Evolutionary conservation across 805 yeast genomes (phyloP).

Genomic region (Starmerella powellii): DNA sequence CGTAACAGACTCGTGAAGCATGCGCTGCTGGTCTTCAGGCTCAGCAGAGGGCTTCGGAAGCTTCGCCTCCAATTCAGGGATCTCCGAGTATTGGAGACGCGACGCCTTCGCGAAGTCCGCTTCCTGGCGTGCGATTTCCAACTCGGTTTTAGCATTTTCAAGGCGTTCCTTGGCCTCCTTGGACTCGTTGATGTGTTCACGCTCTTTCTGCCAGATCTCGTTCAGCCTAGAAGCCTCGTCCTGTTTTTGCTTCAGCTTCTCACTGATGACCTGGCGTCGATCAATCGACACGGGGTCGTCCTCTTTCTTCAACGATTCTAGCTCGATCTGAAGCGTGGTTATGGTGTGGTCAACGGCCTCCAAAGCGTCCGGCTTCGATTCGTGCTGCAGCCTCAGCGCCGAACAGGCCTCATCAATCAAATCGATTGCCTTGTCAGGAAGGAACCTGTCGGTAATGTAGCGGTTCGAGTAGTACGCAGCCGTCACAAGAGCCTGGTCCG

Average conservation of each 20-base stretch:
- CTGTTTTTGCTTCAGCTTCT: slow-evolving; percentile 48
- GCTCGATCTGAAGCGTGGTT: slow-evolving; percentile 89
- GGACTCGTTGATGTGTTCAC: slow-evolving; percentile 58
- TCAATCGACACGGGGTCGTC: slow-evolving; percentile 75
- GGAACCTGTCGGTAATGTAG: slow-evolving; percentile 77
- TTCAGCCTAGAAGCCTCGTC: slow-evolving; percentile 62
- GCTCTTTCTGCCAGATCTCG: slow-evolving; percentile 77
- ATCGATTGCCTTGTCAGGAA: slow-evolving; percentile 96
- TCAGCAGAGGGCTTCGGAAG: slow-evolving; percentile 42
- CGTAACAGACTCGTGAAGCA: slow-evolving; percentile 84
- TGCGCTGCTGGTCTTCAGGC: slow-evolving; percentile 20
- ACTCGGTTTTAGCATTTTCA: slow-evolving; percentile 71
- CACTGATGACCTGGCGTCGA: slow-evolving; percentile 60
- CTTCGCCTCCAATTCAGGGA: slow-evolving; percentile 62
- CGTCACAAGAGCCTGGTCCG: slow-evolving; percentile 84
- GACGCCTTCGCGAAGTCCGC: slow-evolving; percentile 86
- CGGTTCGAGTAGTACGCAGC: slow-evolving; percentile 85
- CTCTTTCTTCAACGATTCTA: slow-evolving; percentile 87
- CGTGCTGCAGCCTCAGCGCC: slow-evolving; percentile 85
- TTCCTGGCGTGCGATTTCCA: slow-evolving; percentile 69
- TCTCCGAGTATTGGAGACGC: slow-evolving; percentile 71
- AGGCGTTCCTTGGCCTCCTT: slow-evolving; percentile 70
- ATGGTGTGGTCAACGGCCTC: slow-evolving; percentile 77
- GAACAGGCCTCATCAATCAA: slow-evolving; percentile 96
- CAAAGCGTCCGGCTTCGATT: slow-evolving; percentile 90